Percentiles rank a stretch among this genome's conserved stretches.
Conservation (phyloP, 2,329 filamentous ascomycete species). For the Fusarium mundagurra region DNA sequence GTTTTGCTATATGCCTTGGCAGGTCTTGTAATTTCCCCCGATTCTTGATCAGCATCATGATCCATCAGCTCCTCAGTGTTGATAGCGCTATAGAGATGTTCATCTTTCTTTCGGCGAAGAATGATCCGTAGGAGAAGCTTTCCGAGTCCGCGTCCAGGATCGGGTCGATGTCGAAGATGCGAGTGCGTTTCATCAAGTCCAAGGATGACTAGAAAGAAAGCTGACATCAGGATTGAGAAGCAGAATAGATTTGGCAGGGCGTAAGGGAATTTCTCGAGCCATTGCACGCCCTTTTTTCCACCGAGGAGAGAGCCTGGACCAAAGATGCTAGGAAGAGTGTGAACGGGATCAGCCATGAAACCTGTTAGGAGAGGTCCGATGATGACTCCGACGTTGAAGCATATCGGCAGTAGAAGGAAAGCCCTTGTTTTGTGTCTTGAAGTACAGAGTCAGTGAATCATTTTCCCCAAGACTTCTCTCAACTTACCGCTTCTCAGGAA, state of each 20-base stretch:
- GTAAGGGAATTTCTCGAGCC: slow-evolving; percentile 57
- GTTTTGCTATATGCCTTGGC: slow-evolving; percentile 52
- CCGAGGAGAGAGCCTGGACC: slow-evolving; percentile 57
- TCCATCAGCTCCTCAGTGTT: not conserved
- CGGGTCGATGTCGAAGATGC: not conserved
- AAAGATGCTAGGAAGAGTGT: slow-evolving; percentile 65
- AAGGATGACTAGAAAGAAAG: slow-evolving; percentile 58
- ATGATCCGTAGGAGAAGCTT: not conserved
- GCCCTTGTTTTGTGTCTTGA: slow-evolving; percentile 71
- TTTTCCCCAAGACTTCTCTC: rapidly evolving
- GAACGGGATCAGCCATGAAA: slow-evolving; percentile 71
- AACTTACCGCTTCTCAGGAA: slow-evolving; percentile 19
- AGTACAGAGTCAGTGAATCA: rapidly evolving
- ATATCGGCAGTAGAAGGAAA: slow-evolving; percentile 80
- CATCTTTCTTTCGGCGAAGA: not conserved
- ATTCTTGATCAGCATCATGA: not conserved
- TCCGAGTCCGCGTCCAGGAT: not conserved
- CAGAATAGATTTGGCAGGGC: slow-evolving; percentile 65
- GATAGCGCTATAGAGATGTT: not conserved
- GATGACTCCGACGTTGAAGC: slow-evolving; percentile 78
- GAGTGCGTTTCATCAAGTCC: slow-evolving; percentile 61
- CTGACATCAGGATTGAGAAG: slow-evolving; percentile 56
- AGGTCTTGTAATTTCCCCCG: not conserved
- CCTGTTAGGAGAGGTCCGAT: slow-evolving; percentile 77
- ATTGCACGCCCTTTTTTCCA: not conserved